Evolutionary conservation across 176 grass and related monocot species (phyloP).

Genomic region (Phoenix dactylifera): DNA sequence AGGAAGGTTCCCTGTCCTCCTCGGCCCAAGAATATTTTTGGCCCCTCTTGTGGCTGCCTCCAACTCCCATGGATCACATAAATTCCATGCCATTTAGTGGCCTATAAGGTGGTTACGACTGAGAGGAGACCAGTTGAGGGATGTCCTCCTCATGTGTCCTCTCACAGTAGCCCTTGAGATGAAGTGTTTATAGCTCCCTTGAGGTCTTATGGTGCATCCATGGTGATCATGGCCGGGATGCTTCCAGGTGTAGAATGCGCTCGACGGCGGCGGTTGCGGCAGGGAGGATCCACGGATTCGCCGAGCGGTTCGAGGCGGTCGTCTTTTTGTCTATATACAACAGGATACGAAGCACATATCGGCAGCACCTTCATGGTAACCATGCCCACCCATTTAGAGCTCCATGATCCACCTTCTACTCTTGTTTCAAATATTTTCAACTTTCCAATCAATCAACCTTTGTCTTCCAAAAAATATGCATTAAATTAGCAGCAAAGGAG

Average conservation of each 20-base stretch:
- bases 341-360: conserved; percentile 21
- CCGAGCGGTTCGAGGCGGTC: conserved; percentile 18
- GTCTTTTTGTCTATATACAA: conserved; percentile 43
- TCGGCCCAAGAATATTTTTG: not conserved
- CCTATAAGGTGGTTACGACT: too few relatives aligned
- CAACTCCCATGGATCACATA: not conserved
- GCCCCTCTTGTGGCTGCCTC: too few relatives aligned
- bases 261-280: conserved; percentile 49
- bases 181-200: not conserved
- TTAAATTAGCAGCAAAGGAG: conserved; percentile 36
- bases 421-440: not conserved
- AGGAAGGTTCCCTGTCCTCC: conserved; percentile 10
- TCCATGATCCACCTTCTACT: not conserved
- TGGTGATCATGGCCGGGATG: conserved; percentile 68
- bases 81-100: not conserved
- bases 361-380: conserved; percentile 18
- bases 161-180: too few relatives aligned
- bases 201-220: conserved; percentile 1
- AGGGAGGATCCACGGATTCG: not conserved
- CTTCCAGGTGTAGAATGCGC: conserved; percentile 71
- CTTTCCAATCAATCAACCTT: too few relatives aligned
- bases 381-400: not conserved
- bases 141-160: too few relatives aligned
- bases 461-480: too few relatives aligned
- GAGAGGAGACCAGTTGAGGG: too few relatives aligned